A percentile compares a stretch with the other conserved stretches of the same genome.
phyloP scores from a whole-genome alignment of 306 rosid species.

The Rosa rugosa region DNA sequence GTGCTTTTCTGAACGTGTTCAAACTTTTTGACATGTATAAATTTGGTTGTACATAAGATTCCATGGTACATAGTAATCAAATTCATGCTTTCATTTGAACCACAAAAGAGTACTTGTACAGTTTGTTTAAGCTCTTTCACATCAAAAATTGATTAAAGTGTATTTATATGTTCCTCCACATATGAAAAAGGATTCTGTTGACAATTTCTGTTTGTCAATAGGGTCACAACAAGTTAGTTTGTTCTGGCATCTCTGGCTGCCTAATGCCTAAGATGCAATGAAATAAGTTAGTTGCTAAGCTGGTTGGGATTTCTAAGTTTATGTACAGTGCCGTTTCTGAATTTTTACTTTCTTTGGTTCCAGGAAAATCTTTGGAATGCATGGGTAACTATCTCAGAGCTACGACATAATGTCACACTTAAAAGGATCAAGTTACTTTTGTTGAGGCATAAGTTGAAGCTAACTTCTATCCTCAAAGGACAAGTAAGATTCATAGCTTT shows the following conservation, averaged over 20 bases:
- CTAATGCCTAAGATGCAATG: slow-evolving; percentile 12
- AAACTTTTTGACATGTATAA: not conserved
- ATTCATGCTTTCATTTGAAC: not conserved
- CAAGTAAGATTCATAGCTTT: slow-evolving; percentile 68
- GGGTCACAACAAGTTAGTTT: not conserved
- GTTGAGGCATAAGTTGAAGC: slow-evolving; percentile 91
- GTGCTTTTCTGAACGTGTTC: not conserved
- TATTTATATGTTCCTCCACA: not conserved
- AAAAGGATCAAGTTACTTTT: slow-evolving; percentile 91
- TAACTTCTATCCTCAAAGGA: slow-evolving; percentile 85
- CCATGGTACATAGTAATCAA: not conserved
- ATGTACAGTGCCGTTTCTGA: slow-evolving; percentile 25
- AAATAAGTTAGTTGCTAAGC: slow-evolving; percentile 9
- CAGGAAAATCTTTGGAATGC: slow-evolving; percentile 98
- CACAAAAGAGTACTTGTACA: not conserved
- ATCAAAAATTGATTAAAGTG: not conserved
- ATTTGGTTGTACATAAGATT: not conserved
- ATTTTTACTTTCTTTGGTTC: slow-evolving; percentile 33
- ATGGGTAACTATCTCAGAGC: slow-evolving; percentile 95
- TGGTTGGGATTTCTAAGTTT: slow-evolving; percentile 19
- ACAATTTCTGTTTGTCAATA: not conserved
- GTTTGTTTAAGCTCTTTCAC: slow-evolving; percentile 2
- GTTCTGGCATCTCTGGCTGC: not conserved
- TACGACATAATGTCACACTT: slow-evolving; percentile 93
- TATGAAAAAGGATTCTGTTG: not conserved